phyloP scores from a whole-genome alignment of 805 yeast genomes.

The Kuraishia floccosa region DNA sequence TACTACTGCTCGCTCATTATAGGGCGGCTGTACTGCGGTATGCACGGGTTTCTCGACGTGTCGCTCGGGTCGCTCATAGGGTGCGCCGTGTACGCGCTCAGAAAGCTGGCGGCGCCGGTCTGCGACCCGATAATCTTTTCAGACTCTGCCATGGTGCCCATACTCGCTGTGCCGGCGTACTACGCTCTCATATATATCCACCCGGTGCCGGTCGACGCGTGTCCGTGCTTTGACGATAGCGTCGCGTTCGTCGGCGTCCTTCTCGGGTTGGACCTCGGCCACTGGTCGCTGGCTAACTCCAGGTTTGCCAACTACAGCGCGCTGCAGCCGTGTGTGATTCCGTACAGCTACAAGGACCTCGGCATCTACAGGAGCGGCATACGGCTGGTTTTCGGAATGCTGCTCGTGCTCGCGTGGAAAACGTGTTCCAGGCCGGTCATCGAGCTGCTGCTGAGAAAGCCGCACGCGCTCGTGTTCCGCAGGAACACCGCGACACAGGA shows the following conservation, averaged over 20 bases:
- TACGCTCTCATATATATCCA: conserved; percentile 51
- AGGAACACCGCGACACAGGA: not conserved
- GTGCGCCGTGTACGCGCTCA: conserved; percentile 28
- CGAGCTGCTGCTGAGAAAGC: conserved; percentile 43
- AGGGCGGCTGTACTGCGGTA: conserved; percentile 91
- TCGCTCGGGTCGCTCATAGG: conserved; percentile 60
- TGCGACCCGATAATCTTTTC: conserved; percentile 36
- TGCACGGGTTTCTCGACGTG: conserved; percentile 90
- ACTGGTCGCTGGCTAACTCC: conserved; percentile 24
- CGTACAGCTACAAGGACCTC: conserved; percentile 25
- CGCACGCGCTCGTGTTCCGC: not conserved
- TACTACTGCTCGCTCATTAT: conserved; percentile 57
- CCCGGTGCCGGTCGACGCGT: conserved; percentile 80
- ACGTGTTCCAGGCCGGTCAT: conserved; percentile 57
- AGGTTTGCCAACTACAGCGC: not conserved
- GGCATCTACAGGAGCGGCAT: conserved; percentile 29
- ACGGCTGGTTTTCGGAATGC: conserved; percentile 54
- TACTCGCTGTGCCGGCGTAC: conserved; percentile 26
- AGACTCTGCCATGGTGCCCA: conserved; percentile 15
- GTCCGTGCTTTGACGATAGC: conserved; percentile 94
- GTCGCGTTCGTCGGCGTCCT: conserved; percentile 89
- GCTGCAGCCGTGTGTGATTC: conserved; percentile 17
- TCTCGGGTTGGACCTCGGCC: conserved; percentile 60
- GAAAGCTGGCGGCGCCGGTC: conserved; percentile 25
- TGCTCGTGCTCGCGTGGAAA: conserved; percentile 63